Conservation (phyloP, 176 grass and related monocot genomes). For the Dendrocalamus sinicus region DNA sequence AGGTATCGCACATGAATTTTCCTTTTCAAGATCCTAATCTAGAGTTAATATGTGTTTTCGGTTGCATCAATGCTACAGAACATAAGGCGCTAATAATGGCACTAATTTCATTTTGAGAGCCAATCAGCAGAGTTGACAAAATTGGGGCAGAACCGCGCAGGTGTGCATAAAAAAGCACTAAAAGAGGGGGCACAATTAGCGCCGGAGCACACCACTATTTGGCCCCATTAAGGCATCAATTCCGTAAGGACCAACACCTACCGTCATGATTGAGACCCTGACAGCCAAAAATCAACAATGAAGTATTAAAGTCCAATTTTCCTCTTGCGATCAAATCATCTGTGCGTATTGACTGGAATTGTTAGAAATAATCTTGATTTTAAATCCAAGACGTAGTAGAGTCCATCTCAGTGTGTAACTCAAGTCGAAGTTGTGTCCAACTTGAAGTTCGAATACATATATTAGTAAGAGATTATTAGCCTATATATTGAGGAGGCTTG, state of each 20-base stretch:
- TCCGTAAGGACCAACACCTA: constrained; percentile 48
- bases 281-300: constrained; percentile 20
- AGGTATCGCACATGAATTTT: not conserved
- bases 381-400: no score
- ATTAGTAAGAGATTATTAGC: no score
- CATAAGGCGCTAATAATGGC: not conserved
- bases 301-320: not conserved
- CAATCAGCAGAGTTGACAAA: constrained; percentile 29
- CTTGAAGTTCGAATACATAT: no score
- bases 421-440: no score
- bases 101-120: constrained; percentile 28
- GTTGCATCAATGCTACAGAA: not conserved
- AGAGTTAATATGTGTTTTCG: not conserved
- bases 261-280: constrained; percentile 48
- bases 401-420: no score
- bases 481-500: no score
- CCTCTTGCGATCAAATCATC: constrained; percentile 20
- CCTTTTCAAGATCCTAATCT: not conserved
- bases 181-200: constrained; percentile 34
- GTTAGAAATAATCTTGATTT: no score
- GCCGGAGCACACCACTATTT: constrained; percentile 53
- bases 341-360: not conserved
- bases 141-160: constrained; percentile 9
- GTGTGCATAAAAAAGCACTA: constrained; percentile 37
- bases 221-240: constrained; percentile 47